Base-by-base conservation (phyloP, 805 yeast genomes). In the Barnettozyma salicaria region DNA sequence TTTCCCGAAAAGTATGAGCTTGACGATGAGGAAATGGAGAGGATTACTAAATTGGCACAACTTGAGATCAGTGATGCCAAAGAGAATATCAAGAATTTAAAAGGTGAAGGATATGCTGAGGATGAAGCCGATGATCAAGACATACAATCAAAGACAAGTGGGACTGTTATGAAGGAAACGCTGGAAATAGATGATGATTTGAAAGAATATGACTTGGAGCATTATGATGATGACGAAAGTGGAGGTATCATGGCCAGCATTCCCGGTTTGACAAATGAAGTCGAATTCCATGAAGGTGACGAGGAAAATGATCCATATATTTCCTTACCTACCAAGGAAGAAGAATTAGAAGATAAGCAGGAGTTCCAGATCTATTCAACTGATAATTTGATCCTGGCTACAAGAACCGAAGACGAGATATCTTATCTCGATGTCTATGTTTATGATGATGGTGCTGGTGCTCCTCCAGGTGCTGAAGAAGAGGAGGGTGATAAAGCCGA, bases 321-420 rank as follows among this genome's bases (percentile, higher is more conserved):
- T 41, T 51, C 69, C 42, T 61, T 60, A 52, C 78, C 65, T 53
- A 68, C 52, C 45, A 66, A 52, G 53, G 69, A 54, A 29, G 96
- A 87, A 11, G 55, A 57, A 4, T 72, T 72, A 30, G 94, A 88
- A 59, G 96, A 86, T 45, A 80, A 80, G 51, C 73, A 78, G 45
- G 97, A 90, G 58, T 67, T 79, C 52, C 96, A 85, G 56, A 78
- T 92, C 27, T 79, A 82, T 52, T 90, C 95, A 32, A 80, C 92
- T 2, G 98, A 92, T 60, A 92, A 87, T 57, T 63, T 92, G 65
- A 73, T 92, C 21, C 70, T 92, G 48, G 88, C 96, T 7, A 80
- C 97, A 2, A 80, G 96, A 66, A 92, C 98, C 4, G 97, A 92
- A 57, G 98, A 92, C 60, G 97, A 90, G 34, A 70, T 92, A 31